Evolutionary conservation across 2,329 filamentous ascomycete genomes (phyloP), one percentile per base, ranked within the genome.

Genomic region (Colletotrichum australisinense): DNA sequence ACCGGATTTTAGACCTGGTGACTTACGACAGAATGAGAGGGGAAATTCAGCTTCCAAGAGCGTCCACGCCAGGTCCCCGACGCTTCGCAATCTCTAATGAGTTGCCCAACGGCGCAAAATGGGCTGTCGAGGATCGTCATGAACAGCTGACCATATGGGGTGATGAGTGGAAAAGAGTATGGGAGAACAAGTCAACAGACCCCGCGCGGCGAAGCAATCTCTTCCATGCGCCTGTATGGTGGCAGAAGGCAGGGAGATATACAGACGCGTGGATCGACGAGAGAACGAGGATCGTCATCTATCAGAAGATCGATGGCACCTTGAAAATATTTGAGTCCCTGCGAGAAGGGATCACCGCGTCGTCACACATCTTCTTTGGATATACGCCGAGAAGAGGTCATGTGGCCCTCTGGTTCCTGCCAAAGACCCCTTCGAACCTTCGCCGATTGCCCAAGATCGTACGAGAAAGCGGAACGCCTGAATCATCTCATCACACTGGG

Each of bases 1-100:
- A 59, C 68, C 30, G 69, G 55, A n/a, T 59, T 24, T 62, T 75
- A 52, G 52, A 64, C 63, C 63, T 52, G 56, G 42, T 63, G 46
- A 35, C 69, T 42, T 53, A 70, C 69, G 46, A 67, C 9, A 49
- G 38, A 28, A 32, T 53, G 11, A 42, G 56, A 53, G 65, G 58
- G 24, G 19, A 22, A 8, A 19, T 58, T 49, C 30, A 32, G 11
- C 24, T 42, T 1, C 57, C 30, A 35, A 16, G 4, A 9, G 38
- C 11, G 28, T 30, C 35, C 1, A 28, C 5, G 6, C 11, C 24
- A 14, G 24, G 30, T 12, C 56, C n/a, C 19, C 65, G 30, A n/a
- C 65, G 65, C 24, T 67, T 62, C 32, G 26, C 28, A 24, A 49
- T 19, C 19, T 24, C 65, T 6, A 11, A 19, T 19, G 16, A 38